phyloP scores from a whole-genome alignment of 83 land plant genomes.

The Picea mariana region DNA sequence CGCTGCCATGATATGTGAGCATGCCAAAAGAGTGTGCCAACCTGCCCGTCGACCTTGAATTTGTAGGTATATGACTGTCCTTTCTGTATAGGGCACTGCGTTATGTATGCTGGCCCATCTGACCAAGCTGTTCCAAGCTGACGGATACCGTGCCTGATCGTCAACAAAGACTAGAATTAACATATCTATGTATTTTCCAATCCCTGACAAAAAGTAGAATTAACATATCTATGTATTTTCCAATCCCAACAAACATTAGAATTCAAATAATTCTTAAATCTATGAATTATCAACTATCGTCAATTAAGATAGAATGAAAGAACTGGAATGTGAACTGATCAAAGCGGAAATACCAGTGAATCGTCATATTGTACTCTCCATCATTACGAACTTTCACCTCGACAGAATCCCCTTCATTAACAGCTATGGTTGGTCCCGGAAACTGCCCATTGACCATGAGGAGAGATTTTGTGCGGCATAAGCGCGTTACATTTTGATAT shows the following conservation, averaged over 20 bases:
- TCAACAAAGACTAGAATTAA: neutral
- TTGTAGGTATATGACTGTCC: conserved; percentile 45
- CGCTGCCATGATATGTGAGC: conserved; percentile 62
- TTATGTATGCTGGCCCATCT: conserved; percentile 69
- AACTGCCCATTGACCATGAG: conserved; percentile 57
- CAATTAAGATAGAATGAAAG: conserved; percentile 6
- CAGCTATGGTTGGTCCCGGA: conserved; percentile 65
- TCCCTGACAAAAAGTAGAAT: neutral
- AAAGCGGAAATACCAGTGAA: conserved; percentile 48
- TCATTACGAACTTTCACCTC: conserved; percentile 49
- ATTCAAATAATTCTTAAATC: neutral
- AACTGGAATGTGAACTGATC: neutral
- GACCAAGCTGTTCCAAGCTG: conserved; percentile 55
- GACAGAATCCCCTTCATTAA: conserved; percentile 53
- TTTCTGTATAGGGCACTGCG: conserved; percentile 63
- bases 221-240: neutral
- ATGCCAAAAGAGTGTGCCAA: conserved; percentile 64
- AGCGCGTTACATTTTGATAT: conserved; percentile 38
- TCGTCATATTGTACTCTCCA: conserved; percentile 39
- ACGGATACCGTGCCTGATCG: conserved; percentile 60
- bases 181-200: neutral
- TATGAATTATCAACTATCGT: neutral
- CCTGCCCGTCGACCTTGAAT: conserved; percentile 37
- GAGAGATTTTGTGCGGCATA: conserved; percentile 44
- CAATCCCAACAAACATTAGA: neutral